phyloP scores from a whole-genome alignment of 805 yeast genomes.

The Yarrowia keelungensis region DNA sequence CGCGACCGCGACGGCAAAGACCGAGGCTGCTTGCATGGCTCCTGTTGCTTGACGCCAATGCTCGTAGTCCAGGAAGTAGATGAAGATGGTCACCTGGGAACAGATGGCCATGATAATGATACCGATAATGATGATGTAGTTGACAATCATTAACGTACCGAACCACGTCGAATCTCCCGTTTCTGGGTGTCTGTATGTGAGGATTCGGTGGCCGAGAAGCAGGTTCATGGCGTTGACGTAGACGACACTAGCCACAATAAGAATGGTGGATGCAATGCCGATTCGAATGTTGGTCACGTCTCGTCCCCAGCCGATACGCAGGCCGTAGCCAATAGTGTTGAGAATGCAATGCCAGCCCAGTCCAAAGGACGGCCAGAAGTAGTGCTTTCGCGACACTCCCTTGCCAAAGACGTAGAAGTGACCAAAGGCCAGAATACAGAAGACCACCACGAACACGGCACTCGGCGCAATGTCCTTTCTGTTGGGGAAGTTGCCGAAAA shows the following conservation, averaged over 20 bases:
- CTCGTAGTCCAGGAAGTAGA: slow-evolving; percentile 59
- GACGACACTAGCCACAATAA: slow-evolving; percentile 63
- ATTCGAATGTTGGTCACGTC: slow-evolving; percentile 56
- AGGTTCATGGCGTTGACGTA: slow-evolving; percentile 65
- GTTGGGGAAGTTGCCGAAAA: slow-evolving; percentile 69
- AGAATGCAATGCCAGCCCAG: slow-evolving; percentile 61
- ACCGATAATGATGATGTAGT: slow-evolving; percentile 62
- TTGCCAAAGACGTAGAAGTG: slow-evolving; percentile 56
- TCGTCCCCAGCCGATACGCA: slow-evolving; percentile 65
- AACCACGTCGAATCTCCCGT: slow-evolving; percentile 58
- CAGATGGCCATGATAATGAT: slow-evolving; percentile 72
- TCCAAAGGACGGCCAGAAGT: slow-evolving; percentile 62
- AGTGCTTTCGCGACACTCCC: slow-evolving; percentile 51
- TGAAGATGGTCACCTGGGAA: slow-evolving; percentile 66
- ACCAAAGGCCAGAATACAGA: slow-evolving; percentile 56
- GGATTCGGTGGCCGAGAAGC: slow-evolving; percentile 72
- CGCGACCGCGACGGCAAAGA: slow-evolving; percentile 60
- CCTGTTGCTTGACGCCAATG: slow-evolving; percentile 60
- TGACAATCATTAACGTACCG: slow-evolving; percentile 57
- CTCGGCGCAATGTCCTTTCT: slow-evolving; percentile 64
- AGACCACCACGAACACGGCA: slow-evolving; percentile 62
- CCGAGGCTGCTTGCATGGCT: slow-evolving; percentile 60
- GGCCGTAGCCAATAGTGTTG: slow-evolving; percentile 64
- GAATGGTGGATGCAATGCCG: slow-evolving; percentile 66
- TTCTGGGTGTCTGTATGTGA: slow-evolving; percentile 80